Percentiles rank a stretch among this genome's conserved stretches.
Evolutionary conservation across 108 stramenopile species (phyloP).

Genomic region (Cyclostephanos tholiformis): DNA sequence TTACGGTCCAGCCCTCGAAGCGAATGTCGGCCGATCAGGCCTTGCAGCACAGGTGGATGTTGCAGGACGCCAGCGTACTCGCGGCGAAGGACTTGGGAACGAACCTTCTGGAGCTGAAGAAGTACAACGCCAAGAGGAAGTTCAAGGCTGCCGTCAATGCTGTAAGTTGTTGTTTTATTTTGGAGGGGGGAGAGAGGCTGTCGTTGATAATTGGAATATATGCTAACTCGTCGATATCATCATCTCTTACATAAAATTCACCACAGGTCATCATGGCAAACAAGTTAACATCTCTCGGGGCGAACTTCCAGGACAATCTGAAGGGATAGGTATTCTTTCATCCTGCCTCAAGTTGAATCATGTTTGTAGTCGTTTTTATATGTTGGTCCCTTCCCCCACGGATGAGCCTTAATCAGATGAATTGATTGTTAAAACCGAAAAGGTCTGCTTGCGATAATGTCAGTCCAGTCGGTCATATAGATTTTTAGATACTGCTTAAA

Average conservation of each 20-base stretch:
- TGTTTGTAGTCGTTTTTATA: neutral
- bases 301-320: conserved; percentile 62
- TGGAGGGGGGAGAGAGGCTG: neutral
- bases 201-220: neutral
- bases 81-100: conserved; percentile 42
- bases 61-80: conserved; percentile 54
- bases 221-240: neutral
- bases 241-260: conserved; percentile 1
- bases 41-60: conserved; percentile 83
- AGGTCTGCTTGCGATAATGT: neutral
- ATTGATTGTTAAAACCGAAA: neutral
- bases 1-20: conserved; percentile 74
- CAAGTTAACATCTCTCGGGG: conserved; percentile 73
- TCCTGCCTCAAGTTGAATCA: neutral
- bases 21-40: conserved; percentile 70
- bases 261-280: conserved; percentile 64
- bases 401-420: neutral
- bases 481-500: neutral
- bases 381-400: neutral
- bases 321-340: conserved; percentile 9
- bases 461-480: neutral
- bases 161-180: conserved; percentile 22
- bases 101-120: conserved; percentile 52
- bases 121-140: conserved; percentile 57
- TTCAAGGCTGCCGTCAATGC: conserved; percentile 55